phyloP scores from a whole-genome alignment of 177 flowering plant species.

The Telopea speciosissima region DNA sequence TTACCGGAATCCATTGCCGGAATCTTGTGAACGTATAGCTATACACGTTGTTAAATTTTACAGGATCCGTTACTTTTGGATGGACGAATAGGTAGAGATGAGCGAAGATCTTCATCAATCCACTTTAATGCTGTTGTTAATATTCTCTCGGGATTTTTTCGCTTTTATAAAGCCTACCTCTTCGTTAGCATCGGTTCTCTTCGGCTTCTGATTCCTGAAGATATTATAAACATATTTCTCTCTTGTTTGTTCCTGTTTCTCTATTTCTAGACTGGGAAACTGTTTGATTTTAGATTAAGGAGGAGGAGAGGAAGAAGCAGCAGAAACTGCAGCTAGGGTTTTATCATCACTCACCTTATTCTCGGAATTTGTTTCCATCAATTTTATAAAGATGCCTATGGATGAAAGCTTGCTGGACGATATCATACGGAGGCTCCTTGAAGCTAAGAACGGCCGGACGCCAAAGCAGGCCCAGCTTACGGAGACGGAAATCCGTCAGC shows the following conservation, averaged over 20 bases:
- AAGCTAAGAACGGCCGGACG: conserved; percentile 42
- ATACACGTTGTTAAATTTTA: not conserved
- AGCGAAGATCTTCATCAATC: too few species aligned
- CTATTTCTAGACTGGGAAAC: not conserved
- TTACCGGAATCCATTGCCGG: not conserved
- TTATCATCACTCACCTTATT: not conserved
- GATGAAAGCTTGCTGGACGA: conserved; percentile 41
- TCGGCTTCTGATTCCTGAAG: not conserved
- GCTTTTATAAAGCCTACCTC: not conserved
- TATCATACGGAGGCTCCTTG: conserved; percentile 41
- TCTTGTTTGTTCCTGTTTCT: too few species aligned
- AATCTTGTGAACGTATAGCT: not conserved
- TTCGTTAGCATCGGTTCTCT: not conserved
- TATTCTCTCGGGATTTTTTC: not conserved
- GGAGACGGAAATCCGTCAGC: conserved; percentile 55
- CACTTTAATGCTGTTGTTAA: too few species aligned
- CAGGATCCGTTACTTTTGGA: not conserved
- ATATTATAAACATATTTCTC: too few species aligned
- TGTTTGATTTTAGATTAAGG: not conserved
- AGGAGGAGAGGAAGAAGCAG: not conserved
- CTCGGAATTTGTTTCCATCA: not conserved
- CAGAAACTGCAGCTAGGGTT: conserved; percentile 1
- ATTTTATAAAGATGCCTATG: conserved; percentile 22
- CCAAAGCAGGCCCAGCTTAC: conserved; percentile 47
- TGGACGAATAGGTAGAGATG: not conserved